phyloP scores from a whole-genome alignment of 2,329 filamentous ascomycete genomes.

The Aschersonia sp. region DNA sequence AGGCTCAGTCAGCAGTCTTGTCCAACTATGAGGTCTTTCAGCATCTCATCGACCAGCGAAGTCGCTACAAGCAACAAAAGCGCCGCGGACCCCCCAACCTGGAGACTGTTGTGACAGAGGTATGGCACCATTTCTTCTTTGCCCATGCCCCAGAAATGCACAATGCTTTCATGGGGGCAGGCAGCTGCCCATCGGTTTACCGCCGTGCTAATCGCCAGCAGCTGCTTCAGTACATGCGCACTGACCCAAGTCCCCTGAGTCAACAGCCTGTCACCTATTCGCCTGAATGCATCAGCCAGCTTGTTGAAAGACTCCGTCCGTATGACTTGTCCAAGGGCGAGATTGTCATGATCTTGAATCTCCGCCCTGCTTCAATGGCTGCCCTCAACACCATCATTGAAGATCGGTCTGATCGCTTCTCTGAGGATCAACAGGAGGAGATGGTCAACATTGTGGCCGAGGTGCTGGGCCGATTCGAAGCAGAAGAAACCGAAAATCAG shows the following conservation, averaged over 20 bases:
- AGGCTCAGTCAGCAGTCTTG: conserved; percentile 53
- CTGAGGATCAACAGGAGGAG: conserved; percentile 40
- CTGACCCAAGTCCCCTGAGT: conserved; percentile 39
- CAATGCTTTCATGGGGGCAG: not conserved
- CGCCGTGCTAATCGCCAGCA: conserved; percentile 13
- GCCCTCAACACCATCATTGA: conserved; percentile 50
- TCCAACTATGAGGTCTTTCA: conserved; percentile 61
- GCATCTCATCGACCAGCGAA: conserved; percentile 43
- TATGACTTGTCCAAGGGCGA: conserved; percentile 54
- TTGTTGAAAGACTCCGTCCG: conserved; percentile 39
- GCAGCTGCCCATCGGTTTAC: not conserved
- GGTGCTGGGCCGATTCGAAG: conserved; percentile 37
- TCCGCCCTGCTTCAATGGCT: conserved; percentile 41
- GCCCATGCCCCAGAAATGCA: not conserved
- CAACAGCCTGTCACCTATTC: conserved; percentile 39
- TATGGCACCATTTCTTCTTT: conserved; percentile 17
- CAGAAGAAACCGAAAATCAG: conserved; percentile 9
- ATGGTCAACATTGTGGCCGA: conserved; percentile 42
- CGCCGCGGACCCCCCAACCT: conserved; percentile 41
- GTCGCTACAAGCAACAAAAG: conserved; percentile 34
- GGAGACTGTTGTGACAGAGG: conserved; percentile 50
- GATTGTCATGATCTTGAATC: conserved; percentile 52
- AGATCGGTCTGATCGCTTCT: conserved; percentile 47
- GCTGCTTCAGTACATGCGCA: conserved; percentile 46
- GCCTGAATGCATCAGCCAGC: conserved; percentile 31